Evolutionary conservation across 768 basidiomycete species (phyloP).

Genomic region (Gautieria morchelliformis): DNA sequence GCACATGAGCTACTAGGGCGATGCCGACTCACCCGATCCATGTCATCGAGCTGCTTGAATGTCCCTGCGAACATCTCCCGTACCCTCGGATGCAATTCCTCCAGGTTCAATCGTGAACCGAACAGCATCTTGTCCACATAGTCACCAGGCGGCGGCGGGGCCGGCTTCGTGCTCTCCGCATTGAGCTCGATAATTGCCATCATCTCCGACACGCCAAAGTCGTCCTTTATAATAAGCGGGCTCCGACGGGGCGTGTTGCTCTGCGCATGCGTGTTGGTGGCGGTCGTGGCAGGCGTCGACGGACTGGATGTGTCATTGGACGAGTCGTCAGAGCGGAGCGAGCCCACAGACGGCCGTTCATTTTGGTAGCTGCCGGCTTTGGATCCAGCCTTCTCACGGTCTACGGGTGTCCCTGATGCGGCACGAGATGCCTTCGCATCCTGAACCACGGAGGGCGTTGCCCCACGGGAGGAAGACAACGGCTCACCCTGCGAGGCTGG

Average conservation of each 20-base stretch:
- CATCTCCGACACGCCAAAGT: constrained; percentile 82
- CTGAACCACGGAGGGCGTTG: constrained; percentile 21
- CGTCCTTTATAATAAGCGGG: constrained; percentile 55
- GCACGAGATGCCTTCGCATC: constrained; percentile 7
- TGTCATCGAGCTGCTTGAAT: constrained; percentile 68
- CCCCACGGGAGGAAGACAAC: constrained; percentile 24
- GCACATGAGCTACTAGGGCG: neutral
- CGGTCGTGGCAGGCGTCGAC: constrained; percentile 12
- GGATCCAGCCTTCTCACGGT: neutral
- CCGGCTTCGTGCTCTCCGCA: constrained; percentile 30
- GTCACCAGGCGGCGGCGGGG: constrained; percentile 34
- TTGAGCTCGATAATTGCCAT: constrained; percentile 76
- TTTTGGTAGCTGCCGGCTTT: constrained; percentile 4
- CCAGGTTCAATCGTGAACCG: constrained; percentile 51
- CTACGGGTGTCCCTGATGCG: neutral
- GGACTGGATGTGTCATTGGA: constrained; percentile 4
- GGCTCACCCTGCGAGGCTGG: neutral
- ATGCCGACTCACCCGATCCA: constrained; percentile 53
- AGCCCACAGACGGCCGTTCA: constrained; percentile 5
- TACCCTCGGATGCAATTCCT: constrained; percentile 59
- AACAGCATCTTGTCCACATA: constrained; percentile 69
- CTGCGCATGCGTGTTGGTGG: constrained; percentile 8
- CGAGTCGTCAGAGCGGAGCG: constrained; percentile 1
- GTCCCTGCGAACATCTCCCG: constrained; percentile 60
- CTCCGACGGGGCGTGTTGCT: constrained; percentile 29